A percentile compares a stretch with the other conserved stretches of the same genome.
Evolutionary conservation across 2,329 filamentous ascomycete species (phyloP).

Genomic region (Phialophora macrospora): DNA sequence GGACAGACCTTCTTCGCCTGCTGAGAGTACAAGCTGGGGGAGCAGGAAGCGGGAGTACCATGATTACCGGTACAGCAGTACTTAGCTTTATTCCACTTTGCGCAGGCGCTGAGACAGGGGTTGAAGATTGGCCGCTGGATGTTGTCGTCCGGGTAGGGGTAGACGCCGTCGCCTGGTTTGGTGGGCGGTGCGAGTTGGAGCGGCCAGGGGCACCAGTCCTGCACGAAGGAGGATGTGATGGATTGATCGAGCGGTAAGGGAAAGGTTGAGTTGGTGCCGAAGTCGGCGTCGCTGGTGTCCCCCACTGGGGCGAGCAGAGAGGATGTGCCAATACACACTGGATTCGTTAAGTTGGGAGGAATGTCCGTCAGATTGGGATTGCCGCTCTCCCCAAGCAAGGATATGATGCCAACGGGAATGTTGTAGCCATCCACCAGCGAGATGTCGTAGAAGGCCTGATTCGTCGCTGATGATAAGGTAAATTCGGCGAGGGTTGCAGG

Average conservation of each 20-base stretch:
- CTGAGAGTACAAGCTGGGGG: constrained; percentile 69
- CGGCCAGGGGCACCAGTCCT: constrained; percentile 80
- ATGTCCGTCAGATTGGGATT: constrained; percentile 66
- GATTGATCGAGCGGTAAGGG: constrained; percentile 70
- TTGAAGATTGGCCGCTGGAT: constrained; percentile 73
- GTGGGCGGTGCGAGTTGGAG: constrained; percentile 70
- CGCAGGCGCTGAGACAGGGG: constrained; percentile 77
- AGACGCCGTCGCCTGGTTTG: constrained; percentile 75
- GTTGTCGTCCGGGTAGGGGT: constrained; percentile 78
- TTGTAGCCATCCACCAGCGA: constrained; percentile 87
- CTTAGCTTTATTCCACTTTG: constrained; percentile 66
- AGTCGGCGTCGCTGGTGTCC: constrained; percentile 61
- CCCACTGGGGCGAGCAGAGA: constrained; percentile 59
- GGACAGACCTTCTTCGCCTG: constrained; percentile 77
- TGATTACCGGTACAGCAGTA: constrained; percentile 79
- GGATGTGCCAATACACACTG: constrained; percentile 73
- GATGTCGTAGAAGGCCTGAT: constrained; percentile 81
- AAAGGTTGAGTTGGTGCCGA: constrained; percentile 68
- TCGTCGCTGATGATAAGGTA: constrained; percentile 63
- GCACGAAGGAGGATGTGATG: constrained; percentile 62
- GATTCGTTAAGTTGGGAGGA: constrained; percentile 76
- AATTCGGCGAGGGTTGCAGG: constrained; percentile 82
- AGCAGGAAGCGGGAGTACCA: constrained; percentile 66
- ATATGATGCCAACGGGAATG: constrained; percentile 55
- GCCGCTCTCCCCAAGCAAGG: constrained; percentile 53